Conservation (phyloP, 495 filamentous ascomycete genomes). For the Echria macrotheca region DNA sequence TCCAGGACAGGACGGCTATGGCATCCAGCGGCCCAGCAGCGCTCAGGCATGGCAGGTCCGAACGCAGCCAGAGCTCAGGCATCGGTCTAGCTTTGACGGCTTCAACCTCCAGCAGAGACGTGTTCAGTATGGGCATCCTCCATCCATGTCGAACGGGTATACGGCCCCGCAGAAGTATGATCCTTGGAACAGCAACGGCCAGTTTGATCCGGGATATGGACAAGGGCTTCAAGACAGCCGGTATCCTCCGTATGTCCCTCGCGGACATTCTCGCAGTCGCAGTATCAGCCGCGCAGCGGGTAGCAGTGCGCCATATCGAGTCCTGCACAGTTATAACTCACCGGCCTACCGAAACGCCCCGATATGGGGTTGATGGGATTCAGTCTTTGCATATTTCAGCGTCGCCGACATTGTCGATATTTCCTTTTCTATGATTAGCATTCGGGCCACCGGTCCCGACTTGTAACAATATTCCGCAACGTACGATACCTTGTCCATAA, state of each 20-base stretch:
- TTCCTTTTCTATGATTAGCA: background rate
- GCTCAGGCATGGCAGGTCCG: slow-evolving; percentile 21
- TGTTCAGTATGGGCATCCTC: slow-evolving; percentile 24
- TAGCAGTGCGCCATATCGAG: slow-evolving; percentile 31
- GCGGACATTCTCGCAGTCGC: slow-evolving; percentile 33
- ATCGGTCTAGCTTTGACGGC: slow-evolving; percentile 40
- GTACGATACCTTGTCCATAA: too few relatives aligned
- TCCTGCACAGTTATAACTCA: slow-evolving; percentile 46
- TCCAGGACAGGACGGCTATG: slow-evolving; percentile 15
- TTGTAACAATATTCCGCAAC: too few relatives aligned
- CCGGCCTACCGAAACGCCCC: slow-evolving; percentile 42
- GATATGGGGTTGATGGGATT: slow-evolving; percentile 40
- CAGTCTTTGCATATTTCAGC: too few relatives aligned
- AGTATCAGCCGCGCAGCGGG: slow-evolving; percentile 26
- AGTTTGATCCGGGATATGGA: slow-evolving; percentile 22
- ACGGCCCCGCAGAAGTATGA: slow-evolving; percentile 22
- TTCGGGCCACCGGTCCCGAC: too few relatives aligned
- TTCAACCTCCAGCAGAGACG: slow-evolving; percentile 21
- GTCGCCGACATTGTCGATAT: background rate
- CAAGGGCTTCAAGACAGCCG: slow-evolving; percentile 26
- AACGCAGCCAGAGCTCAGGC: slow-evolving; percentile 25
- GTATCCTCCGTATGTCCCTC: slow-evolving; percentile 28
- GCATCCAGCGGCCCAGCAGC: slow-evolving; percentile 20
- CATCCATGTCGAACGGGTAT: slow-evolving; percentile 37
- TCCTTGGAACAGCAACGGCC: slow-evolving; percentile 26